Evolutionary conservation across 306 rosid genomes (phyloP).

Genomic region (Casuarina glauca): DNA sequence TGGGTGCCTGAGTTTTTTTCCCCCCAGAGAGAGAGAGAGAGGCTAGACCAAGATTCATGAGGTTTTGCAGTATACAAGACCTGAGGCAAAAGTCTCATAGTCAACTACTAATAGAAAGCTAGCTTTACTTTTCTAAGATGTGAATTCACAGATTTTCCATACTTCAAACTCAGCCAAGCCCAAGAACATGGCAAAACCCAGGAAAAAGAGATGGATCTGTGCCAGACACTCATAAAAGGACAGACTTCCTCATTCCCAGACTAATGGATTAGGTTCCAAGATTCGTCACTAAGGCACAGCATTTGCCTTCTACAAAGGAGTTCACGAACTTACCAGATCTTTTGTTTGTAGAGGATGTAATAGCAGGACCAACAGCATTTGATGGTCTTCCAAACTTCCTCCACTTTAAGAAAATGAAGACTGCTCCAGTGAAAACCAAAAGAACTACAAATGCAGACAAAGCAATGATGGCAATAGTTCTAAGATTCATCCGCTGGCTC

Average conservation of each 20-base stretch:
- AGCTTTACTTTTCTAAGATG: not conserved
- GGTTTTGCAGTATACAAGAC: too few relatives aligned
- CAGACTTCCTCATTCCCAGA: too few relatives aligned
- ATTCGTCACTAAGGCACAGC: not conserved
- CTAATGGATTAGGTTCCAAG: too few relatives aligned
- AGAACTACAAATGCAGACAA: conserved; percentile 74
- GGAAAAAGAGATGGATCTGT: not conserved
- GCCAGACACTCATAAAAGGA: not conserved
- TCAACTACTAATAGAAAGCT: not conserved
- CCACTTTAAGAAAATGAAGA: conserved; percentile 62
- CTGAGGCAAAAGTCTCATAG: too few relatives aligned
- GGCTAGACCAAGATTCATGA: too few relatives aligned
- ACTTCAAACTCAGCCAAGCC: not conserved
- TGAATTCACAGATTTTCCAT: not conserved
- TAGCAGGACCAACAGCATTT: conserved; percentile 58
- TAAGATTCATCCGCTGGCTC: conserved; percentile 58
- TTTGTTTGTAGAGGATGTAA: conserved; percentile 61
- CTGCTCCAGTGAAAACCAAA: conserved; percentile 62
- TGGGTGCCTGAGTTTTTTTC: too few relatives aligned
- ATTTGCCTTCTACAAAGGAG: conserved; percentile 16
- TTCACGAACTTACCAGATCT: conserved; percentile 61
- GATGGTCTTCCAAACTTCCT: conserved; percentile 68
- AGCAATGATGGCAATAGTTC: conserved; percentile 62
- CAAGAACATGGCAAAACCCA: not conserved
- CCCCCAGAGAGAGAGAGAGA: too few relatives aligned